Base-by-base conservation (phyloP, 495 filamentous ascomycete genomes). In the Hypoxylon lenormandii region DNA sequence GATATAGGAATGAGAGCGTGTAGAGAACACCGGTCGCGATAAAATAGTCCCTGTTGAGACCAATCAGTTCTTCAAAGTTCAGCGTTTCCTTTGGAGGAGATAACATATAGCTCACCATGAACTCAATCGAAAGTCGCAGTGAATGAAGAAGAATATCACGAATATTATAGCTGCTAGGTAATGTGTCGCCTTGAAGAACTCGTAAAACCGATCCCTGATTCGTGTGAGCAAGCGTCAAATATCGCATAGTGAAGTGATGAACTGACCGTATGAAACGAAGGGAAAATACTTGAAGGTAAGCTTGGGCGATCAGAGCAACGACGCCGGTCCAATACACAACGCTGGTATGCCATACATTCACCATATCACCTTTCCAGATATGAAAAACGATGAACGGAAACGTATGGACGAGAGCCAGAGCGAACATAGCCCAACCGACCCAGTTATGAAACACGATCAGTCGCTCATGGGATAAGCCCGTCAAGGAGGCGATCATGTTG, bases 101-200 rank as follows among this genome's bases (percentile, higher is more conserved):
- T 45, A 11, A 19, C 45, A 38, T 16, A 21, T 1, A 22, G 49
- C 75, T 11, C 72, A 84, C 86, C 86, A 87, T 30, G 85, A 86
- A 3, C 81, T 80, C 10, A 89, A 76, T 0, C 75, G 77, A 70
- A 81, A 86, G 67, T 86, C 83, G 64, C 86, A 88, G 70, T 89
- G 85, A 19, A 84, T 78, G 73, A 87, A 87, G 69, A 88, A 83
- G 72, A 85, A 85, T 13, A 88, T 55, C 4, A 84, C 74, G 59
- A 87, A 88, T 1, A 87, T 55, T n/a, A 82, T 48, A 0, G 81
- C 82, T 46, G 81, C 83, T 46, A 85, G 42, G 49, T 81, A 81
- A 60, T 89, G 86, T 0, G 81, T 82, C 7, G 75, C 73, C 69
- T 88, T 88, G 80, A 89, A 88, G 69, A 86, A 84, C 65, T 88